These are phyloP conservation scores for Aspergillus fijiensis DNA, from an alignment of 2,329 filamentous ascomycete genomes.

Conservation along the genomic window DNA sequence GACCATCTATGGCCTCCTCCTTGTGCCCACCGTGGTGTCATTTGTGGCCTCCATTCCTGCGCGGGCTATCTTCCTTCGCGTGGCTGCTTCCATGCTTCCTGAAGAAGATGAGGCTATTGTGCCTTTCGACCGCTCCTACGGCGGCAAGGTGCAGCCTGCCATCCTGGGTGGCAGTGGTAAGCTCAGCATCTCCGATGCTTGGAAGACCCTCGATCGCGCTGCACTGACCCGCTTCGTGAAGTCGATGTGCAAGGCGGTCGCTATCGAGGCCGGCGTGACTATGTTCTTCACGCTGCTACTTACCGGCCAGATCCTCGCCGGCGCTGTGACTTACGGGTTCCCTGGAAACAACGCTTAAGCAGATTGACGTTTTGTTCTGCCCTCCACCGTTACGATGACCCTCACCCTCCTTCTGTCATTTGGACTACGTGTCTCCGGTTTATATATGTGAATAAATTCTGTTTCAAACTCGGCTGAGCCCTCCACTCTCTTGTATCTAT, in stretches of 20 bases:
- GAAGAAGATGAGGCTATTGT: constrained; percentile 81
- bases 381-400: not conserved
- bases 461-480: not conserved
- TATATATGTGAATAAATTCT: not conserved
- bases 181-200: constrained; percentile 71
- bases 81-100: constrained; percentile 83
- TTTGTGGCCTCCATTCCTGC: constrained; percentile 72
- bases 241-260: constrained; percentile 70
- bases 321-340: constrained; percentile 11
- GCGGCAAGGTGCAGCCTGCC: constrained; percentile 71
- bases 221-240: constrained; percentile 72
- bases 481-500: not conserved
- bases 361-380: not conserved
- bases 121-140: constrained; percentile 84
- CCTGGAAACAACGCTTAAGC: constrained; percentile 1
- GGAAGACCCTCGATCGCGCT: constrained; percentile 72
- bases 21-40: constrained; percentile 50
- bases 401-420: not conserved
- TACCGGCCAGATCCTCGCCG: constrained; percentile 13
- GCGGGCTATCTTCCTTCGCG: constrained; percentile 72
- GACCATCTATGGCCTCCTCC: constrained; percentile 24
- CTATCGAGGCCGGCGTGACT: constrained; percentile 51
- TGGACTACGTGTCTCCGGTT: not conserved
- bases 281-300: constrained; percentile 28
- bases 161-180: constrained; percentile 71